These are phyloP conservation scores for Panellus pusillus DNA, from an alignment of 768 basidiomycete species.

Conservation along the genomic window DNA sequence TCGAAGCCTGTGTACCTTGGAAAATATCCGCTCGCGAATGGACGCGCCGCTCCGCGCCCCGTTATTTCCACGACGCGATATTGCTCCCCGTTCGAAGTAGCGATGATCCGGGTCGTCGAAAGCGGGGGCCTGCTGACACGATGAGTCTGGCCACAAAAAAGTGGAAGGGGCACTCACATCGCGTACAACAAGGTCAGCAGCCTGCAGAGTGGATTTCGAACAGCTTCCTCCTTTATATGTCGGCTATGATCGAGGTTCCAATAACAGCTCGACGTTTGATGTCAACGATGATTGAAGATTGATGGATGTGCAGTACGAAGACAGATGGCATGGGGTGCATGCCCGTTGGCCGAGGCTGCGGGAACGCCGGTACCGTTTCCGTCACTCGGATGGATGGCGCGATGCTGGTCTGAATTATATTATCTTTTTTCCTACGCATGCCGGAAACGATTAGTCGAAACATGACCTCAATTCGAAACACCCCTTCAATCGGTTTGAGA, in stretches of 20 bases:
- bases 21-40: slow-evolving; percentile 45
- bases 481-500: slow-evolving; percentile 8
- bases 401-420: slow-evolving; percentile 10
- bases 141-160: not conserved
- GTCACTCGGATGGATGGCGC: slow-evolving; percentile 7
- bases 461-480: slow-evolving; percentile 9
- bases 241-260: slow-evolving; percentile 10
- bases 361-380: not conserved
- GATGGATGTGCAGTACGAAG: slow-evolving; percentile 7
- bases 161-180: slow-evolving; percentile 10
- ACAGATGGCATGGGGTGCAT: slow-evolving; percentile 6
- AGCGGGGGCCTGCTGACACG: slow-evolving; percentile 28
- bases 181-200: slow-evolving; percentile 1
- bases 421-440: slow-evolving; percentile 13
- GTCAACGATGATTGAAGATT: slow-evolving; percentile 3
- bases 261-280: slow-evolving; percentile 18
- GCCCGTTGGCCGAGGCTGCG: not conserved
- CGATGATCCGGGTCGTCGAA: slow-evolving; percentile 44
- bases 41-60: slow-evolving; percentile 44
- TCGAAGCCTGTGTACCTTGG: slow-evolving; percentile 35
- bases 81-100: slow-evolving; percentile 50
- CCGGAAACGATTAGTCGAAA: not conserved
- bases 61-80: slow-evolving; percentile 50
- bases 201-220: not conserved
- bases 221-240: slow-evolving; percentile 12